These are phyloP conservation scores for Tetrapisispora namnaoensis DNA, from an alignment of 805 yeast genomes.

Conservation along the genomic window DNA sequence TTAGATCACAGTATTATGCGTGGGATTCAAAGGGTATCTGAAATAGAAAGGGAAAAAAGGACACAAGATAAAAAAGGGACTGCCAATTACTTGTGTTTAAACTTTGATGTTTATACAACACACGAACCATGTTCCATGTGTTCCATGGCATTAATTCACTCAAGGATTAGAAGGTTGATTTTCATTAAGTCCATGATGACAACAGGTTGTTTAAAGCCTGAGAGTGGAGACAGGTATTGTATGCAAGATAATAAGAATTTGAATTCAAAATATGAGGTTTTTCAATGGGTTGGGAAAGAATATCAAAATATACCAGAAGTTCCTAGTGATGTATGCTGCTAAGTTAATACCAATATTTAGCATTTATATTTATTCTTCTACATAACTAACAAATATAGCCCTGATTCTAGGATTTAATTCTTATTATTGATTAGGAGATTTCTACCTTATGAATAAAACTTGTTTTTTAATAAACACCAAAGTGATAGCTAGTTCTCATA, in stretches of 20 bases:
- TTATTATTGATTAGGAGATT: background rate
- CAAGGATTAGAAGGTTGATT: conserved; percentile 62
- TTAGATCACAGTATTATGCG: conserved; percentile 67
- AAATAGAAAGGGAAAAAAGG: conserved; percentile 37
- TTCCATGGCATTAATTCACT: conserved; percentile 89
- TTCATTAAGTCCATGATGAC: conserved; percentile 40
- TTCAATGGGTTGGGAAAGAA: conserved; percentile 52
- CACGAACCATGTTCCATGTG: conserved; percentile 98
- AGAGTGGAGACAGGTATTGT: conserved; percentile 57
- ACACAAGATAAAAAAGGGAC: conserved; percentile 1
- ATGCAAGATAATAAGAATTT: conserved; percentile 66
- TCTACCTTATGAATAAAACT: no score
- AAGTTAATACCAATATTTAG: background rate
- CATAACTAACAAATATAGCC: background rate
- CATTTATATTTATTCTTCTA: background rate
- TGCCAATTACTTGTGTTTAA: conserved; percentile 56
- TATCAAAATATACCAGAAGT: conserved; percentile 13
- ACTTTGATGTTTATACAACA: conserved; percentile 71
- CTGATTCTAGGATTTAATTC: background rate
- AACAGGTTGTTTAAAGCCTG: conserved; percentile 48
- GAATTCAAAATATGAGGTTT: conserved; percentile 82
- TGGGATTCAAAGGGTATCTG: conserved; percentile 59
- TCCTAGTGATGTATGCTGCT: conserved; percentile 22
- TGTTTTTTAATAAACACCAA: no score
- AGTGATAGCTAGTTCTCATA: no score